These are phyloP conservation scores for Coemansia biformis DNA, from an alignment of 192 early-diverging fungal genomes.

Conservation along the genomic window DNA sequence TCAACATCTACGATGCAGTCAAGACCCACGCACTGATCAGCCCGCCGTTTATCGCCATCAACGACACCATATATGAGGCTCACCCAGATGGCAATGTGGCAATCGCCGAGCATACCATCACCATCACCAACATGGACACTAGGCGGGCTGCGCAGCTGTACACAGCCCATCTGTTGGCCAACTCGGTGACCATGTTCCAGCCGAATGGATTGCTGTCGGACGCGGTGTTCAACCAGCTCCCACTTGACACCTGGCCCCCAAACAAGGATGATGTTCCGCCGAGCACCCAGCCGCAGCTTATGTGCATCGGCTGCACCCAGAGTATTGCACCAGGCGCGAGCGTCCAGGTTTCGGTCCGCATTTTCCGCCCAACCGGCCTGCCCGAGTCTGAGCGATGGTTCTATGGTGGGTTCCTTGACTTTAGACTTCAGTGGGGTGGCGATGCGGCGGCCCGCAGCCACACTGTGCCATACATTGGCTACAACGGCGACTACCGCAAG, in stretches of 20 bases:
- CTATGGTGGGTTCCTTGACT: slow-evolving; percentile 43
- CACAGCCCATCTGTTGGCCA: slow-evolving; percentile 6
- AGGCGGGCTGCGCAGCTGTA: slow-evolving; percentile 10
- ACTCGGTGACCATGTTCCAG: slow-evolving; percentile 37
- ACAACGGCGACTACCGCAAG: slow-evolving; percentile 34
- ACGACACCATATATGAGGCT: slow-evolving; percentile 13
- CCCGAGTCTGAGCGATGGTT: slow-evolving; percentile 40
- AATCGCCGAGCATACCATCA: slow-evolving; percentile 13
- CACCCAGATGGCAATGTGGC: background rate
- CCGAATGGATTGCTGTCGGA: slow-evolving; percentile 15
- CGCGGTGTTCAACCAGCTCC: background rate
- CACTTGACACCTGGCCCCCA: slow-evolving; percentile 16
- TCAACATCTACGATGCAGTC: slow-evolving; percentile 64
- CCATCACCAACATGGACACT: slow-evolving; percentile 22
- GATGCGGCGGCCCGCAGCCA: background rate
- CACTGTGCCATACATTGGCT: slow-evolving; percentile 43
- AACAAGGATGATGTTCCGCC: background rate
- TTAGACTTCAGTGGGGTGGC: slow-evolving; percentile 20
- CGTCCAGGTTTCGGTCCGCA: slow-evolving; percentile 1
- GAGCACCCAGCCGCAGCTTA: slow-evolving; percentile 9
- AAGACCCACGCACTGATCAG: slow-evolving; percentile 46
- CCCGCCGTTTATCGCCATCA: slow-evolving; percentile 57
- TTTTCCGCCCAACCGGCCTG: slow-evolving; percentile 24
- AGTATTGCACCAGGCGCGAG: slow-evolving; percentile 20
- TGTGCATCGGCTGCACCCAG: no score